Evolutionary conservation across 2,329 filamentous ascomycete species (phyloP).

Genomic region (Penicillium expansum): DNA sequence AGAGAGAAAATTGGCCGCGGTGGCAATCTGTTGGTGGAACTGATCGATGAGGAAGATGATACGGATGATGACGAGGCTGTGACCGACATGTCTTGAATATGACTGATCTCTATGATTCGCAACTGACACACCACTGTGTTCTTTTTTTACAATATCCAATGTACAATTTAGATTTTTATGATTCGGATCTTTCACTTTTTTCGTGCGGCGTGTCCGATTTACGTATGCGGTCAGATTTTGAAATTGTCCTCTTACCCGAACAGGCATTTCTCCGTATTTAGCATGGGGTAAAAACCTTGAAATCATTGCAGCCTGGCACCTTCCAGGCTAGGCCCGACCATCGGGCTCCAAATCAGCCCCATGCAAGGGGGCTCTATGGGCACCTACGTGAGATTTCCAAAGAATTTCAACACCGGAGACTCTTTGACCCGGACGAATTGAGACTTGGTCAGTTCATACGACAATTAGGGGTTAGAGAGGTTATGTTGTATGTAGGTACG

Average conservation of each 20-base stretch:
- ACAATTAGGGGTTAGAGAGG: too few species aligned
- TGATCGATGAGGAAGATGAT: constrained; percentile 54
- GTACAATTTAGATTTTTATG: constrained; percentile 1
- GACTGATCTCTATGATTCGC: neutral
- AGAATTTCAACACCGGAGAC: neutral
- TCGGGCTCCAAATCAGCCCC: too few species aligned
- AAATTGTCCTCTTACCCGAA: neutral
- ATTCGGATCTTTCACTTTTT: neutral
- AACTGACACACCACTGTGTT: neutral
- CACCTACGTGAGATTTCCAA: neutral
- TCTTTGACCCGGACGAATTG: constrained; percentile 22
- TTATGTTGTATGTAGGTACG: too few species aligned
- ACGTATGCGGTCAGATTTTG: neutral
- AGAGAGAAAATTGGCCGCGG: constrained; percentile 73
- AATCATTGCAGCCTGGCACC: neutral
- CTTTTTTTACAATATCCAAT: neutral
- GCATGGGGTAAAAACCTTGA: neutral
- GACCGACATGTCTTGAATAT: constrained; percentile 5
- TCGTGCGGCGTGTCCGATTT: neutral
- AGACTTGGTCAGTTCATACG: neutral
- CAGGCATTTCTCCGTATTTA: neutral
- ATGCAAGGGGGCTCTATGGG: neutral
- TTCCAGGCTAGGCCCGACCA: too few species aligned
- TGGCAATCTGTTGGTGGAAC: constrained; percentile 86
- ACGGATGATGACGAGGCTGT: constrained; percentile 38